Base-by-base conservation (phyloP, 352 stramenopile genomes). In the Blastocystis sp. region DNA sequence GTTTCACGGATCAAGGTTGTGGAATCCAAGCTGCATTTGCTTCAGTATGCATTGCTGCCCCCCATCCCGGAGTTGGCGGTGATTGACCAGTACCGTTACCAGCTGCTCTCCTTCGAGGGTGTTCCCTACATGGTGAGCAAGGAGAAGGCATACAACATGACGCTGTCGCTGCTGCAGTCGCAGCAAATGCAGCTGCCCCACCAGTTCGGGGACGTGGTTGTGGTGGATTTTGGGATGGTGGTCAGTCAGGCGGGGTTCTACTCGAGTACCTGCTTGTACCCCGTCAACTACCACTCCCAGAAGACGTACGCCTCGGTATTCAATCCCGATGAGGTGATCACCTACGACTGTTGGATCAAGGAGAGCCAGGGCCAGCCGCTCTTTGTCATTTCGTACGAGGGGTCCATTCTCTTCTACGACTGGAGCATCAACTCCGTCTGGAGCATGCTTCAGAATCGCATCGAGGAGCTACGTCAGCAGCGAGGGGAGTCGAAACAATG, bases 321-420 rank as follows among this genome's bases (percentile, higher is more conserved):
- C 2, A 29, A 85, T 24, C 75, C 75, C 7, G 32, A 53, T 16
- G 54, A 85, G 27, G 32, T 49, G 27, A 42, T 56, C 29, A 54
- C 32, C 18, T 85, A 85, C 29, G 75, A 85, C 51, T 75, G 53
- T 44, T 85, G 63, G 75, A 85, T 85, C 48, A 29, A 72, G n/a
- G 75, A 85, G 34, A 85, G 40, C 29, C 11, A 85, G 29, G 54
- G 42, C 9, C 24, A 64, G 21, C 38, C 46, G 24, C 32, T 85
- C 1, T 76, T 85, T 38, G 38, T 85, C 9, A 67, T 72, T 73
- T 76, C 63, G 14, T 34, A 61, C 1, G 36, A 85, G 1, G 46
- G 49, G 27, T 7, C 54, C 8, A 44, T 61, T 1, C 21, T 85
- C 4, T 61, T 38, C 40, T 76, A 85, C 36, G 63, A 56, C 9